Evolutionary conservation across 2,329 filamentous ascomycete genomes (phyloP).

Genomic region (Albifimbria verrucaria): DNA sequence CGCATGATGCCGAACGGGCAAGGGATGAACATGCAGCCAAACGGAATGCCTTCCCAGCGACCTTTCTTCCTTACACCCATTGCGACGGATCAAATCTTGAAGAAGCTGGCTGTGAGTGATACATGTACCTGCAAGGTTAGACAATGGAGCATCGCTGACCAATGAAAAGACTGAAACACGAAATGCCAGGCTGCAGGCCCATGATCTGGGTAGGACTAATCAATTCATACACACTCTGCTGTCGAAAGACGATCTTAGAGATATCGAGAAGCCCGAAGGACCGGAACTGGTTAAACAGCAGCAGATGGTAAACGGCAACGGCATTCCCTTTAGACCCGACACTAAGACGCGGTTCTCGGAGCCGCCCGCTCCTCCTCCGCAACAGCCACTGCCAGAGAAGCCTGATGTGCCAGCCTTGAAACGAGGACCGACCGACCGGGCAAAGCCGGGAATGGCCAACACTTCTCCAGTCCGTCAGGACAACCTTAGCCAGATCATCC

Average conservation of each 20-base stretch:
- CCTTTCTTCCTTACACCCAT: constrained; percentile 86
- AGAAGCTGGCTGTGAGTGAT: constrained; percentile 41
- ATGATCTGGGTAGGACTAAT: constrained; percentile 78
- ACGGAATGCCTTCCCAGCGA: constrained; percentile 67
- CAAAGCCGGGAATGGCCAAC: constrained; percentile 52
- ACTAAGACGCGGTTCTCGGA: constrained; percentile 85
- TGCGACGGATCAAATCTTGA: constrained; percentile 92
- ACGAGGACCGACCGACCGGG: constrained; percentile 71
- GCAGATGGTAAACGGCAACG: constrained; percentile 48
- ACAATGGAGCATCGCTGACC: constrained; percentile 23
- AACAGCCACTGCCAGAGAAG: constrained; percentile 90
- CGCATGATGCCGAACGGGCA: constrained; percentile 53
- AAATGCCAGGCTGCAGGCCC: constrained; percentile 79
- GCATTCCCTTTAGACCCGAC: constrained; percentile 62
- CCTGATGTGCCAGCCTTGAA: constrained; percentile 76
- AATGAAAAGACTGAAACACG: constrained; percentile 76
- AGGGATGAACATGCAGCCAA: constrained; percentile 47
- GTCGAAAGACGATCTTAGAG: constrained; percentile 65
- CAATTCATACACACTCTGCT: constrained; percentile 77
- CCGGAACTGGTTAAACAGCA: constrained; percentile 45
- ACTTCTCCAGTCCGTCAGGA: constrained; percentile 59
- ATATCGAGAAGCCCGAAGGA: constrained; percentile 49
- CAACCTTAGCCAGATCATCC: constrained; percentile 70
- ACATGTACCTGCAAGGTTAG: no score
- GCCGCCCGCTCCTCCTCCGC: constrained; percentile 87